Evolutionary conservation across 2,329 filamentous ascomycete species (phyloP).

Genomic region (Ophiostoma quercus): DNA sequence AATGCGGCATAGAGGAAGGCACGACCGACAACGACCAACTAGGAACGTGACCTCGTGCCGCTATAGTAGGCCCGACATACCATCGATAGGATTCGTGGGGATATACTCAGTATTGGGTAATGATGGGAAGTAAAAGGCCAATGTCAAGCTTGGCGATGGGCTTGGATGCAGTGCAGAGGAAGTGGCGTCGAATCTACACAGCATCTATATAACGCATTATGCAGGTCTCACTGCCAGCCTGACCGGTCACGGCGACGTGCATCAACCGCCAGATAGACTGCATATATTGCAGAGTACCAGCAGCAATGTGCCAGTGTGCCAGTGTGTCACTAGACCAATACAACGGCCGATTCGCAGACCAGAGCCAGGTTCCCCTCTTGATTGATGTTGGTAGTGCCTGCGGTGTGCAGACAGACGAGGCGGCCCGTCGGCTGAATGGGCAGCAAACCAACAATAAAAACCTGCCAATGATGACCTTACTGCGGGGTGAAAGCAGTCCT

Average conservation of each 20-base stretch:
- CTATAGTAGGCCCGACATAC: neutral
- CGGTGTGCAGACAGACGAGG: neutral
- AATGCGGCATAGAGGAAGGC: neutral
- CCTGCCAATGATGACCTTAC: neutral
- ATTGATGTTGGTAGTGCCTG: neutral
- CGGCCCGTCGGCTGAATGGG: neutral
- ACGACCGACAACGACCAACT: neutral
- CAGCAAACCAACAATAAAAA: neutral
- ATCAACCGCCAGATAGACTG: neutral
- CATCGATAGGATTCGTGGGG: neutral
- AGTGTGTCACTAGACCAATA: neutral
- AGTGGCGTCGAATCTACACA: neutral
- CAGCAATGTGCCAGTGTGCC: neutral
- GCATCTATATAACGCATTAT: neutral
- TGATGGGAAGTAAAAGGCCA: neutral
- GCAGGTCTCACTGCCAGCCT: constrained; percentile 8
- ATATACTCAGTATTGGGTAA: neutral
- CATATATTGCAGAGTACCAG: neutral
- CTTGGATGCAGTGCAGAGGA: neutral
- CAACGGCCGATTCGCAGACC: neutral
- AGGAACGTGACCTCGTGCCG: neutral
- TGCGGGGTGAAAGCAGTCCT: neutral
- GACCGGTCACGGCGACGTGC: constrained; percentile 8
- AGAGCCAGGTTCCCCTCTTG: neutral
- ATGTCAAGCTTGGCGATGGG: neutral